These are phyloP conservation scores for Chaetomium strumarium DNA, from an alignment of 2,329 filamentous ascomycete genomes.

Conservation along the genomic window DNA sequence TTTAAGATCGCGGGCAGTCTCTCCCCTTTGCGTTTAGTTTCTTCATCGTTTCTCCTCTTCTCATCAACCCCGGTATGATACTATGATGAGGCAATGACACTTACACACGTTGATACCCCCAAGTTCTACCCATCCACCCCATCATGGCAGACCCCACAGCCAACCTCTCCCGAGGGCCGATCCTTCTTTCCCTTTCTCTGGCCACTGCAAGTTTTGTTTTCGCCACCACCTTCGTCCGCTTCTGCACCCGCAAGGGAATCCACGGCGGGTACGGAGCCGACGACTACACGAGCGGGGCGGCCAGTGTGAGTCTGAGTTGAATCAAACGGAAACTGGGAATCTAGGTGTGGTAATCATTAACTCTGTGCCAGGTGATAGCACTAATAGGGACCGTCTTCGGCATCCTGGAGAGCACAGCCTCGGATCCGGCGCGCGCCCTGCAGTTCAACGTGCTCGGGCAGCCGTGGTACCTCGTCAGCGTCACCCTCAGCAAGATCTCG, in stretches of 20 bases:
- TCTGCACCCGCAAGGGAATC: slow-evolving; percentile 27
- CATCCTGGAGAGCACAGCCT: slow-evolving; percentile 30
- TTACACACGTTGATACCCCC: too few relatives aligned
- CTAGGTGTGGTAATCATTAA: background rate
- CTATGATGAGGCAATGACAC: too few relatives aligned
- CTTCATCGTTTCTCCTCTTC: slow-evolving; percentile 2
- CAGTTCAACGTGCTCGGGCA: slow-evolving; percentile 33
- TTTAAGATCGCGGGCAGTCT: background rate
- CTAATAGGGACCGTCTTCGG: slow-evolving; percentile 32
- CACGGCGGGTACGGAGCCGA: slow-evolving; percentile 28
- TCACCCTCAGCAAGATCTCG: slow-evolving; percentile 33
- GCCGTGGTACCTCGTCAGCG: slow-evolving; percentile 33
- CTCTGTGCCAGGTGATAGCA: slow-evolving; percentile 27
- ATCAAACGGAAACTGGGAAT: background rate
- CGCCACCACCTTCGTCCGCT: slow-evolving; percentile 31
- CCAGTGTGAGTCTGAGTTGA: slow-evolving; percentile 26
- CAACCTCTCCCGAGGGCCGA: slow-evolving; percentile 31
- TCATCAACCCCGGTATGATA: slow-evolving; percentile 12
- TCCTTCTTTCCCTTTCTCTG: slow-evolving; percentile 34
- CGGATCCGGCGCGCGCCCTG: slow-evolving; percentile 26
- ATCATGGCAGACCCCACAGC: slow-evolving; percentile 22
- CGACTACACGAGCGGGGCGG: slow-evolving; percentile 32
- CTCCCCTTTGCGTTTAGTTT: slow-evolving; percentile 5
- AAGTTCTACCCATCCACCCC: too few relatives aligned
- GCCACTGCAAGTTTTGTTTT: slow-evolving; percentile 31